phyloP scores from a whole-genome alignment of 1,284 basidiomycete genomes.

The Puccinia polysora region DNA sequence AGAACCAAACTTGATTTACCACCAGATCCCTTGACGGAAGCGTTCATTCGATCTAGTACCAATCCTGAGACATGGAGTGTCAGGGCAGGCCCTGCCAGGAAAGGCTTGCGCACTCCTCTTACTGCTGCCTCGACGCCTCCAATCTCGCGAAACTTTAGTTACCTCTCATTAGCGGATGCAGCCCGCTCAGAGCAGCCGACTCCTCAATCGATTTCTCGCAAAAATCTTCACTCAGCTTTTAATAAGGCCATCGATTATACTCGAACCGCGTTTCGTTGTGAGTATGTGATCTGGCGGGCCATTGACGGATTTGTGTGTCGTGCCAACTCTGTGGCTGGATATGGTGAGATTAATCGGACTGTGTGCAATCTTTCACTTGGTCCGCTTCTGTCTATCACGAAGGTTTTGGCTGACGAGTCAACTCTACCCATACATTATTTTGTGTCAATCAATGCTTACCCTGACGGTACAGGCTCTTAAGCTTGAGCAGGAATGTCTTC shows the following conservation, averaged over 20 bases:
- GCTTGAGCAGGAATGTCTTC: neutral
- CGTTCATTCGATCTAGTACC: neutral
- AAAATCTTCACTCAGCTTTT: neutral
- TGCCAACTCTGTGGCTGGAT: constrained; percentile 18
- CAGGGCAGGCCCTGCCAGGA: neutral
- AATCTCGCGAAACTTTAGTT: constrained; percentile 16
- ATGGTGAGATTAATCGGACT: constrained; percentile 28
- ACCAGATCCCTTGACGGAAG: neutral
- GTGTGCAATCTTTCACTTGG: neutral
- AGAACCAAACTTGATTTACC: neutral
- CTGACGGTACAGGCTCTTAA: constrained; percentile 23
- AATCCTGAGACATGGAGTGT: neutral
- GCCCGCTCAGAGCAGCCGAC: neutral
- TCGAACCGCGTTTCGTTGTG: constrained; percentile 5
- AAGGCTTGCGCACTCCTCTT: neutral
- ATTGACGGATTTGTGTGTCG: constrained; percentile 25
- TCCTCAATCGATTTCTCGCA: neutral
- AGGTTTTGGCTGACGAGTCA: too few species aligned
- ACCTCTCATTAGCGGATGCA: neutral
- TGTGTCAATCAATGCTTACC: too few species aligned
- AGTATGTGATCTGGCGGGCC: constrained; percentile 23
- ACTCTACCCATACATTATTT: too few species aligned
- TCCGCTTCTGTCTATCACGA: neutral
- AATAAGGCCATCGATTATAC: neutral
- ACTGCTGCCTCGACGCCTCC: constrained; percentile 10